Base-by-base conservation (phyloP, 225 moss, liverwort and hornwort genomes). In the Marchantia polymorpha region DNA sequence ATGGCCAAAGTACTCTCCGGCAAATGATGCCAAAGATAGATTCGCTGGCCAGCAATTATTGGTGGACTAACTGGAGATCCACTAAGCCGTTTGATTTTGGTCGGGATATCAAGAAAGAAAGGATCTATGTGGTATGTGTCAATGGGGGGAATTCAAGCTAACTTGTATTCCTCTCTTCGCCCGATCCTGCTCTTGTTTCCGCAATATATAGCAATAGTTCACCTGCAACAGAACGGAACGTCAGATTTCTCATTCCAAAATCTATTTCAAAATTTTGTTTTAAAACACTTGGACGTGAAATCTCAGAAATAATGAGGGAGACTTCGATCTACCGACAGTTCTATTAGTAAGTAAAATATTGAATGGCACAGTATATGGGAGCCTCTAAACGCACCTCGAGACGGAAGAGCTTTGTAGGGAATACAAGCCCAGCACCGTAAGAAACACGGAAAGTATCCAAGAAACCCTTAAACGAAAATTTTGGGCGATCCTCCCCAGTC, bases 381-480 rank as follows among this genome's bases (percentile, higher is more conserved):
- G 47, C 51, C 71, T 17, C 19, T 39, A 19, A 27, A 66, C 77
- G 64, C 52, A 99, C 99, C 95, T 99, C 99, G 72, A 99, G 90
- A 51, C 99, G 95, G 83, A 99, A 99, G 52, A 99, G 88, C 85
- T 92, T 99, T 12, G 95, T 99, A 52, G 99, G 99, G 77, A 99
- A 93, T 71, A 99, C 99, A 83, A 99, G 82, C 59, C 99, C 99
- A 82, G 87, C 92, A 69, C 99, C 99, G 52, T 93, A 86, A 51
- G 95, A 95, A 78, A 89, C 85, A 49, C 99, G 99, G 78, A 99
- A 99, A 52, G 93, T 85, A 65, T 89, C 85, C 19, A 92, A 84
- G 81, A 99, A 92, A 46, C 77, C 89, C 78, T 78, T 89, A 71
- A 90, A 69, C 50, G 95, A 86, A 77, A 90, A 90, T 22, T 13